These are phyloP conservation scores for Globisporangium heterothallicum DNA, from an alignment of 352 stramenopile genomes.

Conservation along the genomic window DNA sequence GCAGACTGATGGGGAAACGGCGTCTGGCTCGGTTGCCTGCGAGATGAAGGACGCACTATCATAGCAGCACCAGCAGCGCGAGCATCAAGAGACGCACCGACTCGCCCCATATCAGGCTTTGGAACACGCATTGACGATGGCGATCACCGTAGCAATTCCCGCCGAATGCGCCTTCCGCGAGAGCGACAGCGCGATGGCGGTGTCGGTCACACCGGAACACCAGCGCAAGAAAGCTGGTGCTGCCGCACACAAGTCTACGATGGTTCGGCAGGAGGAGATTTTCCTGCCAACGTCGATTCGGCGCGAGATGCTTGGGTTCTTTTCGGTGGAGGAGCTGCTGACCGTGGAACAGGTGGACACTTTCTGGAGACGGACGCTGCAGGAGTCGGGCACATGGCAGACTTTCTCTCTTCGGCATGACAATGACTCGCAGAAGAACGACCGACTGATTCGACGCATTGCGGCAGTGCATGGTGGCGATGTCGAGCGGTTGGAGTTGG, in stretches of 20 bases:
- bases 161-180: constrained; percentile 2
- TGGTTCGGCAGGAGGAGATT: not conserved
- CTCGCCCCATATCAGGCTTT: not conserved
- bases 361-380: constrained; percentile 30
- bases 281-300: constrained; percentile 24
- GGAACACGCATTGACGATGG: constrained; percentile 1
- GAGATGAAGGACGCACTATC: too few relatives aligned
- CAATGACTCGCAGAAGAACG: constrained; percentile 21
- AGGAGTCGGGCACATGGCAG: constrained; percentile 24
- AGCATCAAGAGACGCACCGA: constrained; percentile 6
- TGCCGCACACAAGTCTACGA: not conserved
- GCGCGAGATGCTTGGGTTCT: constrained; percentile 40
- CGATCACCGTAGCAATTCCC: constrained; percentile 7
- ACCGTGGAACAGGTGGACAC: constrained; percentile 37
- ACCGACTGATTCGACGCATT: constrained; percentile 22
- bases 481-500: constrained; percentile 32
- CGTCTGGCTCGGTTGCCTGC: not conserved
- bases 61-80: not conserved
- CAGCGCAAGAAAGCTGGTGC: not conserved
- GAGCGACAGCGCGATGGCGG: not conserved
- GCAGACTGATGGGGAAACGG: not conserved
- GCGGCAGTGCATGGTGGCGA: constrained; percentile 32
- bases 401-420: constrained; percentile 28
- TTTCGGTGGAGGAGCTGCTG: constrained; percentile 47
- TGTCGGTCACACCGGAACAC: not conserved